Evolutionary conservation across 805 yeast species (phyloP).

Genomic region (Kluyveromyces lactis): DNA sequence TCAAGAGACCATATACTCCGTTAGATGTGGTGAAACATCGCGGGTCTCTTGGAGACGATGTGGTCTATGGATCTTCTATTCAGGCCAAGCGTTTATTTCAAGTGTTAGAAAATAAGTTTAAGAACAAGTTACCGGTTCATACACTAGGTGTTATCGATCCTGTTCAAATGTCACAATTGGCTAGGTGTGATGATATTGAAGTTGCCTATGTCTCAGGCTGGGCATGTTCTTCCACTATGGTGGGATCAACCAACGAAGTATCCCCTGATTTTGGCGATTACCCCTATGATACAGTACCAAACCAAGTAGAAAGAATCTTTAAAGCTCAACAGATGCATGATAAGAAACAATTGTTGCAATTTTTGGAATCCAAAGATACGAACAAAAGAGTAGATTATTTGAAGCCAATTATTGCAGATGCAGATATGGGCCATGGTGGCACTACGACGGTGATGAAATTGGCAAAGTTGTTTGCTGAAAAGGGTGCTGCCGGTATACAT

Average conservation of each 20-base stretch:
- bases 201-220: slow-evolving; percentile 52
- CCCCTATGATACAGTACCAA: slow-evolving; percentile 64
- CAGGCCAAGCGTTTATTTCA: slow-evolving; percentile 48
- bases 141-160: slow-evolving; percentile 59
- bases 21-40: slow-evolving; percentile 44
- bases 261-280: slow-evolving; percentile 63
- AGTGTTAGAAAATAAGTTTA: slow-evolving; percentile 34
- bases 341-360: slow-evolving; percentile 36
- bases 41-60: slow-evolving; percentile 36
- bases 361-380: slow-evolving; percentile 15
- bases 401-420: slow-evolving; percentile 59
- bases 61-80: slow-evolving; percentile 38
- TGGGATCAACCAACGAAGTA: slow-evolving; percentile 51
- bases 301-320: slow-evolving; percentile 51
- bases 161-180: slow-evolving; percentile 50
- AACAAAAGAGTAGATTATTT: slow-evolving; percentile 37
- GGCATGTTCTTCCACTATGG: slow-evolving; percentile 50
- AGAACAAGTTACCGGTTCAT: slow-evolving; percentile 39
- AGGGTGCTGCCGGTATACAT: slow-evolving; percentile 61
- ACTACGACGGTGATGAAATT: slow-evolving; percentile 54
- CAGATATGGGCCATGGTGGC: slow-evolving; percentile 62
- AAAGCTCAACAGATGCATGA: slow-evolving; percentile 54
- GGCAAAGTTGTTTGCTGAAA: slow-evolving; percentile 58
- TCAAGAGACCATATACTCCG: slow-evolving; percentile 46
- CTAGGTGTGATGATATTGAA: slow-evolving; percentile 39